Conservation (phyloP, 2,329 filamentous ascomycete genomes). For the Verticillium zaregamsianum region DNA sequence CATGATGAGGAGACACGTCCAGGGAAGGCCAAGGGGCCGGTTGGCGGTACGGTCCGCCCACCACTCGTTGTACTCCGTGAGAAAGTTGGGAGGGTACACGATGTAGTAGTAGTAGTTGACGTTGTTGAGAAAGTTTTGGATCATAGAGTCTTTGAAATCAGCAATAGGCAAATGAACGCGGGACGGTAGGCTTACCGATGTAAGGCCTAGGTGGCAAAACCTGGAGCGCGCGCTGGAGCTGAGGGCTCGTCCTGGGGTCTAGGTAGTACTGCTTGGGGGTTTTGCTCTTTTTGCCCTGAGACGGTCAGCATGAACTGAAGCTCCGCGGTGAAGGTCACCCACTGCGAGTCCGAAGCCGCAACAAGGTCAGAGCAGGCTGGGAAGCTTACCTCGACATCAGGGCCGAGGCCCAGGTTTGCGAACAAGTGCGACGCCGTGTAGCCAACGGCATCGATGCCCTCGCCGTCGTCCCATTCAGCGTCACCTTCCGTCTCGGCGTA, state of each 20-base stretch:
- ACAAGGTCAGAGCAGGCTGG: not conserved
- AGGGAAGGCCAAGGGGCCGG: slow-evolving; percentile 27
- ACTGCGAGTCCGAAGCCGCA: not conserved
- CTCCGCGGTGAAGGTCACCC: slow-evolving; percentile 15
- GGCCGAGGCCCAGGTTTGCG: slow-evolving; percentile 14
- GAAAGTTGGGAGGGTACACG: slow-evolving; percentile 28
- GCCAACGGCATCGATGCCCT: slow-evolving; percentile 28
- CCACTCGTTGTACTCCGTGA: slow-evolving; percentile 31
- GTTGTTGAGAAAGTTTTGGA: slow-evolving; percentile 31
- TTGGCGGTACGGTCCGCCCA: slow-evolving; percentile 24
- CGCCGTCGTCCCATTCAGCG: slow-evolving; percentile 17
- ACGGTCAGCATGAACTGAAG: not conserved
- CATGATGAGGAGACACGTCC: slow-evolving; percentile 33
- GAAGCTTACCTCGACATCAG: not conserved
- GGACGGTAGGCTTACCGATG: slow-evolving; percentile 5
- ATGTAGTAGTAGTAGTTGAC: slow-evolving; percentile 36
- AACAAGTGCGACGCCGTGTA: slow-evolving; percentile 29
- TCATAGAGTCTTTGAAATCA: slow-evolving; percentile 23
- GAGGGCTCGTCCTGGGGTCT: slow-evolving; percentile 17
- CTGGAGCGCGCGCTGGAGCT: slow-evolving; percentile 16
- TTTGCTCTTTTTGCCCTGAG: not conserved
- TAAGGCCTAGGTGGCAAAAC: not conserved
- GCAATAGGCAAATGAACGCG: not conserved
- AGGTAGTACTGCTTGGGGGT: not conserved
- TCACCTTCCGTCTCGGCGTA: slow-evolving; percentile 9